phyloP scores from a whole-genome alignment of 345 rosid species.

The Kandelia obovata region DNA sequence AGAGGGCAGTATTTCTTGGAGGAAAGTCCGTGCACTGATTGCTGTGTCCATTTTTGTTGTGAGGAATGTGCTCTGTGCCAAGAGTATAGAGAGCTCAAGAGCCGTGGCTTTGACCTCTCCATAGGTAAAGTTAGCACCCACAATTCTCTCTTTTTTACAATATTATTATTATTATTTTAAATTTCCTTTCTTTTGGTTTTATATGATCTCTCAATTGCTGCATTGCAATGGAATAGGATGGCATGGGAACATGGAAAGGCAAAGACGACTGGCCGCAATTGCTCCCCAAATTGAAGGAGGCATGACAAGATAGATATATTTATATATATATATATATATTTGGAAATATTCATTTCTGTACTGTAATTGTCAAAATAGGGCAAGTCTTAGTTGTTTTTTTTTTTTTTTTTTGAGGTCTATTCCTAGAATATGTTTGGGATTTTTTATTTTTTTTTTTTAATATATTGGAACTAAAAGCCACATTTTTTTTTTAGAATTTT shows the following conservation, averaged over 20 bases:
- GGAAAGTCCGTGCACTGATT: slow-evolving; percentile 51
- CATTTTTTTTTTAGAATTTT: too few species aligned
- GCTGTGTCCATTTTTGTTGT: slow-evolving; percentile 50
- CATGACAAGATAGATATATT: slow-evolving; percentile 31
- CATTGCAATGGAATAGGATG: slow-evolving; percentile 38
- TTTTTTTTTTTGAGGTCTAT: not conserved
- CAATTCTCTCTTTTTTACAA: not conserved
- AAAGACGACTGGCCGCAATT: slow-evolving; percentile 28
- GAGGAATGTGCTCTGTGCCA: slow-evolving; percentile 62
- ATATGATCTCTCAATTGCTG: not conserved
- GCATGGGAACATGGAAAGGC: slow-evolving; percentile 72
- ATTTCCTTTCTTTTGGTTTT: not conserved
- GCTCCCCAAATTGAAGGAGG: slow-evolving; percentile 41
- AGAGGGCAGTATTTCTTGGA: slow-evolving; percentile 53
- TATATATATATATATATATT: too few species aligned
- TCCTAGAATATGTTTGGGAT: too few species aligned
- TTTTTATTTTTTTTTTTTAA: too few species aligned
- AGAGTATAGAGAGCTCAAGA: slow-evolving; percentile 54
- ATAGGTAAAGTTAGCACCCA: slow-evolving; percentile 13
- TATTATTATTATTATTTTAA: too few species aligned
- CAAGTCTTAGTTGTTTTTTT: not conserved
- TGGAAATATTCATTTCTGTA: too few species aligned
- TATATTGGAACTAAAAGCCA: too few species aligned
- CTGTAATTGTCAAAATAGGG: too few species aligned
- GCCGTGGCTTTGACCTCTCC: slow-evolving; percentile 56